phyloP scores from a whole-genome alignment of 768 basidiomycete species.

The Hypholoma fasciculare region DNA sequence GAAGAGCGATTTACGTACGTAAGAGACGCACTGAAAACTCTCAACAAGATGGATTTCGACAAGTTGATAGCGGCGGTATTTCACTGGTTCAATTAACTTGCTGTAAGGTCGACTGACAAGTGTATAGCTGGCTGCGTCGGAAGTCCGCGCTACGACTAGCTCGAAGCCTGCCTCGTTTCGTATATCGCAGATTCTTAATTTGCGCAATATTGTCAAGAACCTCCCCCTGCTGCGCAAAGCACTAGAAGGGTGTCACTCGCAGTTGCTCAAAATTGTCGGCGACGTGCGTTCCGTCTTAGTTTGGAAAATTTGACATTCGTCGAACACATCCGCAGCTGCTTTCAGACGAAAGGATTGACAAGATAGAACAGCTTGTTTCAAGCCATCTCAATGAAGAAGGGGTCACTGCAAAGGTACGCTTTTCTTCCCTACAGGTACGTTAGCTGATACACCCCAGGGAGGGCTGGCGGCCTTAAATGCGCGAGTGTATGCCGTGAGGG shows the following conservation, averaged over 20 bases:
- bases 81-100: not conserved
- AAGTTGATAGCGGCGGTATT: conserved; percentile 74
- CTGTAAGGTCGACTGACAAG: not conserved
- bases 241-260: conserved; percentile 55
- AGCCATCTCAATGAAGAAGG: conserved; percentile 75
- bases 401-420: conserved; percentile 54
- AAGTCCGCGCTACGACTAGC: conserved; percentile 50
- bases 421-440: not conserved
- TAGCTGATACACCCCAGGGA: conserved; percentile 40
- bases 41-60: conserved; percentile 87
- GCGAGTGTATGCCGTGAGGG: conserved; percentile 88
- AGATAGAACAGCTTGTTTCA: conserved; percentile 60
- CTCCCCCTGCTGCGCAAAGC: conserved; percentile 65
- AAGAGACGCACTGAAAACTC: conserved; percentile 63
- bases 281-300: conserved; percentile 43
- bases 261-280: conserved; percentile 60
- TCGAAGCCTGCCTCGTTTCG: conserved; percentile 68
- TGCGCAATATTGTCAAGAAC: conserved; percentile 71
- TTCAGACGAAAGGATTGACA: conserved; percentile 66
- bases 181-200: conserved; percentile 76
- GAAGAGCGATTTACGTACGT: conserved; percentile 75
- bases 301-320: not conserved
- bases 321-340: conserved; percentile 52
- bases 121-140: conserved; percentile 62
- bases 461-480: conserved; percentile 76